A percentile compares a stretch with the other conserved stretches of the same genome.
Evolutionary conservation across 768 basidiomycete genomes (phyloP).

Genomic region (Leccinum uliginosum): DNA sequence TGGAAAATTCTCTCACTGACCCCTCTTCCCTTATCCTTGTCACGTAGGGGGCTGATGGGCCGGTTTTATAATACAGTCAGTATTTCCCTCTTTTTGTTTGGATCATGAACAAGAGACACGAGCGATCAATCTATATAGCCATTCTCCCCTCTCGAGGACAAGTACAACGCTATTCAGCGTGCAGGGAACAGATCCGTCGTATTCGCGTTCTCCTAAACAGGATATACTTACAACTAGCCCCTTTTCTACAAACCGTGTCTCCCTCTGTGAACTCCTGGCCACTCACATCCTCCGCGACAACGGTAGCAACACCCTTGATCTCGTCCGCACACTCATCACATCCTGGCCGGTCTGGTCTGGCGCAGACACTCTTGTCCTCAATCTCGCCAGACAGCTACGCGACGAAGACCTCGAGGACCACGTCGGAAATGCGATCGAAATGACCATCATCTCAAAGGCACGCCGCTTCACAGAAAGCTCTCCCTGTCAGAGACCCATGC

Average conservation of each 20-base stretch:
- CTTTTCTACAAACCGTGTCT: slow-evolving; percentile 70
- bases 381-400: slow-evolving; percentile 55
- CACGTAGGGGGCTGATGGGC: too few relatives aligned
- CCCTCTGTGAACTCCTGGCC: slow-evolving; percentile 87
- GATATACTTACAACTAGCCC: slow-evolving; percentile 74
- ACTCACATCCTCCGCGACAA: slow-evolving; percentile 72
- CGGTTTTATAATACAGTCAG: too few relatives aligned
- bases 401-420: slow-evolving; percentile 72
- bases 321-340: slow-evolving; percentile 67
- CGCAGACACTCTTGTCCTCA: slow-evolving; percentile 55
- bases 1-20: too few relatives aligned
- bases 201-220: slow-evolving; percentile 87
- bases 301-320: slow-evolving; percentile 61
- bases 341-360: slow-evolving; percentile 80
- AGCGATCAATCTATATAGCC: too few relatives aligned
- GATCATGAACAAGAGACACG: too few relatives aligned
- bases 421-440: slow-evolving; percentile 89
- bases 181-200: slow-evolving; percentile 77
- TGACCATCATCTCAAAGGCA: slow-evolving; percentile 84
- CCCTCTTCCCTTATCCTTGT: too few relatives aligned
- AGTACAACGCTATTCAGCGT: slow-evolving; percentile 71
- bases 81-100: too few relatives aligned
- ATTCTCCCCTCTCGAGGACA: slow-evolving; percentile 83
- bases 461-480: slow-evolving; percentile 88
- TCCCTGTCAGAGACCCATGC: slow-evolving; percentile 86